Evolutionary conservation across 768 basidiomycete species (phyloP), one percentile per base, ranked within the genome.

Genomic region (Naganishia friedmannii): DNA sequence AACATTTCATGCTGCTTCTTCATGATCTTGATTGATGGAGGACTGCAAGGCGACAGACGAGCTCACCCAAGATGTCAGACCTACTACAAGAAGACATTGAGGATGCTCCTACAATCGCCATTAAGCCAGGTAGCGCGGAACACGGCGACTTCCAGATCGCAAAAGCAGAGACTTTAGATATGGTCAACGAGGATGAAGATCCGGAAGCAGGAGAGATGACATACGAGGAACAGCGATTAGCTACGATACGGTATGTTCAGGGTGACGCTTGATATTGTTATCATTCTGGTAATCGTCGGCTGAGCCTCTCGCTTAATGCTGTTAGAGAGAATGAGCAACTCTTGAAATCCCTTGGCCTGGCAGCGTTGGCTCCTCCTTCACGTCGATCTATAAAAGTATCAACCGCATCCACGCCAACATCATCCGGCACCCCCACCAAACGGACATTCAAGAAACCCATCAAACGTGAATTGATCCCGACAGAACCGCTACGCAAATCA

Each of bases 191-290:
- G 32, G 55, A 56, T 12, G 15, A 46, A 4, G 68, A 69, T 29
- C 42, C 60, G 1, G 70, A 66, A 66, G 53, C 34, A 42, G 65
- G 66, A 32, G 46, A 63, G 17, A 58, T 69, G 68, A 58, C 56
- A 23, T 77, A 78, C 58, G 78, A 80, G 53, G 51, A 71, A 66
- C 71, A 78, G 54, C 55, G 79, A 46, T 65, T 72, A 31, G 73
- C 70, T 34, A 78, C 77, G 55, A 80, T 80, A 37, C 67, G 71
- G 78, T 77, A 45, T 55, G 74, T 29, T 42, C 13, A 17, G 29
- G 45, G 6, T 37, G 0, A 7, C 28, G 10, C 21, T 45, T 48
- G 12, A 1, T 7, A 23, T 29, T 60, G 1, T 5, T 46, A 3
- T 3, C 17, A 15, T 46, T 5, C 4, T 15, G 21, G 7, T n/a